Conservation (phyloP, 768 basidiomycete genomes). For the Xerocomus spinulosus region DNA sequence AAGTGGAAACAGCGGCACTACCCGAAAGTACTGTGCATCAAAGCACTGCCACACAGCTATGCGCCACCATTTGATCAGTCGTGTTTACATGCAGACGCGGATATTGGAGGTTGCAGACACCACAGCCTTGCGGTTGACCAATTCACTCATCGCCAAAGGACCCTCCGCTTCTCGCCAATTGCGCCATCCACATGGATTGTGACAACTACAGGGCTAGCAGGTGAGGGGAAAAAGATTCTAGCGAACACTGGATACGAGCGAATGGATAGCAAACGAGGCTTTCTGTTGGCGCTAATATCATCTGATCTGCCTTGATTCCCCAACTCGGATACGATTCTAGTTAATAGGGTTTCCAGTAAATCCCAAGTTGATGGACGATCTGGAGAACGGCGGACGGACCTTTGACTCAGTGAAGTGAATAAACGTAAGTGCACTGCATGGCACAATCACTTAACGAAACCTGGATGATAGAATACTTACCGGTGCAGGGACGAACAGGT, state of each 20-base stretch:
- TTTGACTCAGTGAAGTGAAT: conserved; percentile 15
- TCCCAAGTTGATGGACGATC: conserved; percentile 57
- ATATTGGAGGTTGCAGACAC: conserved; percentile 26
- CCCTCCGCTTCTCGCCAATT: too few relatives aligned
- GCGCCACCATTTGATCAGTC: neutral
- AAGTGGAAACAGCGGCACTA: neutral
- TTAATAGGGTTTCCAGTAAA: conserved; percentile 60
- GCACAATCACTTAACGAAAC: conserved; percentile 48
- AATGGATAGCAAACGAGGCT: too few relatives aligned
- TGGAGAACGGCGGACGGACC: conserved; percentile 27
- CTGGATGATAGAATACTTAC: neutral
- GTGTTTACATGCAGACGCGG: too few relatives aligned
- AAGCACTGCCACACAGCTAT: neutral
- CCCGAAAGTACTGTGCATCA: neutral
- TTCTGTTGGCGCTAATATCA: conserved; percentile 50
- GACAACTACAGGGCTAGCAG: neutral
- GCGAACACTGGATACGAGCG: neutral
- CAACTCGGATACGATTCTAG: too few relatives aligned
- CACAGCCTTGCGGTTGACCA: conserved; percentile 44
- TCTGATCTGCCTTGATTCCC: conserved; percentile 30
- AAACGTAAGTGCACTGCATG: conserved; percentile 64
- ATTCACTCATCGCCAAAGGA: neutral
- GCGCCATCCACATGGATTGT: too few relatives aligned
- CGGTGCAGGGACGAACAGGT: conserved; percentile 18
- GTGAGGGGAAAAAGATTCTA: neutral